Base-by-base conservation (phyloP, 1,139 yeast species). In the Sugiyamaella castrensis region DNA sequence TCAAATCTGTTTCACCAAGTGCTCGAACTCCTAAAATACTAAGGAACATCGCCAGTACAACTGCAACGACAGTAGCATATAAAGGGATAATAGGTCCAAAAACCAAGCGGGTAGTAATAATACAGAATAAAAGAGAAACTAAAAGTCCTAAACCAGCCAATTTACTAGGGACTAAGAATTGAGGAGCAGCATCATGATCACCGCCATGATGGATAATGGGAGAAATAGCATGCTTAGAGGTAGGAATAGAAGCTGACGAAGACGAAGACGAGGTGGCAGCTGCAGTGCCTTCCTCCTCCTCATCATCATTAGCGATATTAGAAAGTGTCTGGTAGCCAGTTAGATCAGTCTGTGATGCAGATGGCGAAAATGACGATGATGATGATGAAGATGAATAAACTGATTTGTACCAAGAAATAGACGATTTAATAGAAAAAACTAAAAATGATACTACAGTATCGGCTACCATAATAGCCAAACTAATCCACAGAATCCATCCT, bases 401-500 rank as follows among this genome's bases (percentile, higher is more conserved):
- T 10, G 15, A 38, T 24, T 40, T 29, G 33, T 47, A 48, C 44
- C 48, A 50, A 24, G 49, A 28, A 15, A 48, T 40, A 10, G 59
- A 29, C 10, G 64, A 58, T 27, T 53, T 57, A 38, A 68, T 60
- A 0, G 83, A 73, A 12, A 89, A 81, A 2, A 86, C 84, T 1
- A 80, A 56, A 59, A 92, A 85, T 0, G 96, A 85, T 1, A 91
- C 88, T 10, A 88, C 72, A 2, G 96, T 87, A 64, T 92, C 98
- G 46, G 88, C 84, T 26, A 92, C 87, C 98, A 92, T 92, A 36
- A 89, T 89, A 32, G 96, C 83, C 58, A 92, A 76, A 65, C 95
- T 84, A 52, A 89, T 74, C 98, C 98, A 92, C 62, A 92, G 73
- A 49, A 92, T 87, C 98, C 98, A 92, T 11, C 98, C 98, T 63